Evolutionary conservation across 2,329 filamentous ascomycete species (phyloP), one percentile per base, ranked within the genome.

Genomic region (Ilyonectria destructans): DNA sequence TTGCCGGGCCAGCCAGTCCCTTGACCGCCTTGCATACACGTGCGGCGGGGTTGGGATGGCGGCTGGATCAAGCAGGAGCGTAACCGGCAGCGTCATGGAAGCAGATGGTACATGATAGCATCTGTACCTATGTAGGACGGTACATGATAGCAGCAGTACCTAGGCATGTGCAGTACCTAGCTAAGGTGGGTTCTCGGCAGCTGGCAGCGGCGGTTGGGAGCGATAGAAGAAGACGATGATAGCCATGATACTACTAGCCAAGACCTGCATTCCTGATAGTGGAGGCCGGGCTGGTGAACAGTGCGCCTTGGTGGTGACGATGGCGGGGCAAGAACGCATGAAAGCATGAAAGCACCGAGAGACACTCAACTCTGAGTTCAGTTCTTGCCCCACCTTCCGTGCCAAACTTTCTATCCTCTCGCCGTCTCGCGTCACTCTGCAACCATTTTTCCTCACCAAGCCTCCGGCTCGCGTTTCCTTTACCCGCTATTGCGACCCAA

Each of bases 1-100:
- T 58, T 65, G 54, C 70, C 73, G 67, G 54, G 19, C 62, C 69
- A 72, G 67, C 74, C 74, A 76, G 74, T 77, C 65, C 73, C 72
- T 65, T 75, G 74, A 75, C 71, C 73, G 73, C 69, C 73, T 75
- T 69, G 59, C 69, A 71, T 45, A 74, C 74, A 77, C 74, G 74
- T 77, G 74, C 71, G 65, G 46, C 15, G 15, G 40, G 40, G 17
- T 35, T 54, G 31, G 49, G 19, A n/a, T 52, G 31, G 35, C 8
- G 17, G 13, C 21, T 58, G 52, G 31, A 8, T 23, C 48, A 13
- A 29, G 58, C 49, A 67, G 68, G 58, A 72, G 59, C 58, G 61
- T 49, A 62, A 65, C 73, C 62, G 65, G 40, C 49, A 63, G 40
- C 49, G 56, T 62, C 31, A 58, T 64, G 61, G 37, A 17, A 15